phyloP scores from a whole-genome alignment of 371 early-diverging fungal genomes.

The Thermomucor indicae-seudaticae region DNA sequence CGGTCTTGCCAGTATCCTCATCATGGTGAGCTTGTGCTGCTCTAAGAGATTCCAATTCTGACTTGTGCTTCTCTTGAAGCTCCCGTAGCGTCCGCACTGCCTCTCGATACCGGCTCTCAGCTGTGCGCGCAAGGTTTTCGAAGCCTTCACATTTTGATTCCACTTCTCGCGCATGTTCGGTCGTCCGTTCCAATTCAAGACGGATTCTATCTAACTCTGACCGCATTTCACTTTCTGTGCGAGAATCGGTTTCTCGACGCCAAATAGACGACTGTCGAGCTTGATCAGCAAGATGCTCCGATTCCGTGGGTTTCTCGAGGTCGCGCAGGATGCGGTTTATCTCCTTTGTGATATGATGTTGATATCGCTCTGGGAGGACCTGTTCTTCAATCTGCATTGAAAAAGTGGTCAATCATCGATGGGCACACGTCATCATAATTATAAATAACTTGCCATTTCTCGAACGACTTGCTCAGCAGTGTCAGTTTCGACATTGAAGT shows the following conservation, averaged over 20 bases:
- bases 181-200: conserved; percentile 17
- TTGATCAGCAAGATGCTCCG: conserved; percentile 31
- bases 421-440: no score
- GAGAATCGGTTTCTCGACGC: conserved; percentile 45
- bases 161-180: conserved; percentile 23
- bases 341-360: conserved; percentile 78
- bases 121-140: conserved; percentile 21
- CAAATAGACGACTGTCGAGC: conserved; percentile 46
- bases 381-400: conserved; percentile 68
- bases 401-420: neutral
- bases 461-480: conserved; percentile 90
- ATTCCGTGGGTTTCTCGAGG: conserved; percentile 45
- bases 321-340: conserved; percentile 85
- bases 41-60: conserved; percentile 2
- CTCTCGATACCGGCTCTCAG: conserved; percentile 36
- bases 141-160: conserved; percentile 33
- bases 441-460: conserved; percentile 79
- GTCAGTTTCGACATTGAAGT: conserved; percentile 84
- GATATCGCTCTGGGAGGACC: conserved; percentile 73
- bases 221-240: conserved; percentile 35
- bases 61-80: conserved; percentile 3
- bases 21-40: conserved; percentile 1
- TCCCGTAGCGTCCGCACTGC: conserved; percentile 29
- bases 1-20: no score
- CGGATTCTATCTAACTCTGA: conserved; percentile 35